phyloP scores from a whole-genome alignment of 2,329 filamentous ascomycete genomes.

The Alternaria gaisen region DNA sequence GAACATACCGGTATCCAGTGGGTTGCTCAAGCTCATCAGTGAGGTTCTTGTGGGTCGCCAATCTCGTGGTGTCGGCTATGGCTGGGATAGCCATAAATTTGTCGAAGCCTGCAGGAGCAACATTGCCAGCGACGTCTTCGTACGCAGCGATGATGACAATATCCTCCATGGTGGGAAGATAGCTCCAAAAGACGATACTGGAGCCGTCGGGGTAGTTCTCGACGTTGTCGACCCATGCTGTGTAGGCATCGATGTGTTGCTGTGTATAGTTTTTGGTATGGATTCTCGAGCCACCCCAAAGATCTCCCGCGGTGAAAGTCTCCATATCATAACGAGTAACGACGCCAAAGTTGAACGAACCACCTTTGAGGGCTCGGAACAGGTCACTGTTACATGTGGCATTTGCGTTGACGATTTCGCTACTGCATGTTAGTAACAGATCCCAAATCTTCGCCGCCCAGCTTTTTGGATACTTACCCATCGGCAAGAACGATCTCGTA shows the following conservation, averaged over 20 bases:
- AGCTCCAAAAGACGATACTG: slow-evolving; percentile 36
- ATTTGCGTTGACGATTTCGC: slow-evolving; percentile 50
- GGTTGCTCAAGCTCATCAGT: slow-evolving; percentile 38
- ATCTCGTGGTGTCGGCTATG: slow-evolving; percentile 25
- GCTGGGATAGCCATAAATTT: slow-evolving; percentile 32
- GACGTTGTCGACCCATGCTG: slow-evolving; percentile 34
- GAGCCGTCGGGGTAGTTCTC: slow-evolving; percentile 34
- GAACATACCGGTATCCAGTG: slow-evolving; percentile 31
- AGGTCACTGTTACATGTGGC: slow-evolving; percentile 48
- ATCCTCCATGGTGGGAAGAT: slow-evolving; percentile 23
- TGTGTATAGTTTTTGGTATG: slow-evolving; percentile 26
- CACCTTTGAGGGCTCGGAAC: slow-evolving; percentile 48
- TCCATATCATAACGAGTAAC: slow-evolving; percentile 31
- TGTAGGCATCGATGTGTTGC: slow-evolving; percentile 31
- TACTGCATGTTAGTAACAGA: slow-evolving; percentile 27
- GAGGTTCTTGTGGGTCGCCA: slow-evolving; percentile 33
- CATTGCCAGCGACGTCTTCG: slow-evolving; percentile 31
- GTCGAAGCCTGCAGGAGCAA: slow-evolving; percentile 30
- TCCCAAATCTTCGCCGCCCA: slow-evolving; percentile 21
- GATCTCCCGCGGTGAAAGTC: slow-evolving; percentile 30
- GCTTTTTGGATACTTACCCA: slow-evolving; percentile 27
- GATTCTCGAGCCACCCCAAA: slow-evolving; percentile 33
- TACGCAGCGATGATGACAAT: slow-evolving; percentile 32
- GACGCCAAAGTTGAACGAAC: slow-evolving; percentile 42
- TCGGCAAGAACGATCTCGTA: slow-evolving; percentile 51